phyloP scores from a whole-genome alignment of 2,329 filamentous ascomycete genomes.

The Hymenoscyphus fructigenus region DNA sequence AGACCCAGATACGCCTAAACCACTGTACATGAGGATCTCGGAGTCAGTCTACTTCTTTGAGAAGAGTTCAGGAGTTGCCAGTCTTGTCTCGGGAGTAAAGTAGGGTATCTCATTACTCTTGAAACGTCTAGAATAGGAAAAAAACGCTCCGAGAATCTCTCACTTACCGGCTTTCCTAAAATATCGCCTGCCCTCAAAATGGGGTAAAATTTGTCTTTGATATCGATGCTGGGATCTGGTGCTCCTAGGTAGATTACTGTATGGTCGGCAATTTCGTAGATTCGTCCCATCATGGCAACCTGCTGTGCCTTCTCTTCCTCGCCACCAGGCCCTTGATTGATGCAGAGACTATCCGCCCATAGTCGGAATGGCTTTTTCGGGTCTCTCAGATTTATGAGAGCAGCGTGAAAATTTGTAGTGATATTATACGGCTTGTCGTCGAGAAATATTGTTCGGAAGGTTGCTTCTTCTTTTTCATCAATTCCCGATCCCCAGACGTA shows the following conservation, averaged over 20 bases:
- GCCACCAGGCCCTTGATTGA: conserved; percentile 17
- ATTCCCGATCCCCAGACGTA: conserved; percentile 23
- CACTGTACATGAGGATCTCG: not conserved
- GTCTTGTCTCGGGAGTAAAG: too few species aligned
- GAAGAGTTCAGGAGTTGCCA: too few species aligned
- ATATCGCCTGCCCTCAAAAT: conserved; percentile 4
- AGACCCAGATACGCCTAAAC: conserved; percentile 17
- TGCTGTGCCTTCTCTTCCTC: conserved; percentile 11
- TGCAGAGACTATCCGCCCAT: conserved; percentile 23
- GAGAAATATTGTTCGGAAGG: conserved; percentile 6
- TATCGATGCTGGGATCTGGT: not conserved
- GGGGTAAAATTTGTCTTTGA: not conserved
- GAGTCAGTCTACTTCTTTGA: too few species aligned
- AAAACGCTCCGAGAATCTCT: too few species aligned
- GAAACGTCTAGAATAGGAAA: too few species aligned
- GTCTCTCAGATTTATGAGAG: conserved; percentile 17
- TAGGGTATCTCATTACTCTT: too few species aligned
- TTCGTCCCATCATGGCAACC: conserved; percentile 7
- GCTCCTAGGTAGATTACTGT: conserved; percentile 10
- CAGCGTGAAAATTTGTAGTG: conserved; percentile 15
- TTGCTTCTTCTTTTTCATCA: not conserved
- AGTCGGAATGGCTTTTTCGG: not conserved
- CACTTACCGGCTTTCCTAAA: not conserved
- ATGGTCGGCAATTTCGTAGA: conserved; percentile 8
- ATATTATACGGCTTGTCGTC: conserved; percentile 13